These are phyloP conservation scores for Earliella scabrosa DNA, from an alignment of 1,284 basidiomycete species.

Conservation along the genomic window DNA sequence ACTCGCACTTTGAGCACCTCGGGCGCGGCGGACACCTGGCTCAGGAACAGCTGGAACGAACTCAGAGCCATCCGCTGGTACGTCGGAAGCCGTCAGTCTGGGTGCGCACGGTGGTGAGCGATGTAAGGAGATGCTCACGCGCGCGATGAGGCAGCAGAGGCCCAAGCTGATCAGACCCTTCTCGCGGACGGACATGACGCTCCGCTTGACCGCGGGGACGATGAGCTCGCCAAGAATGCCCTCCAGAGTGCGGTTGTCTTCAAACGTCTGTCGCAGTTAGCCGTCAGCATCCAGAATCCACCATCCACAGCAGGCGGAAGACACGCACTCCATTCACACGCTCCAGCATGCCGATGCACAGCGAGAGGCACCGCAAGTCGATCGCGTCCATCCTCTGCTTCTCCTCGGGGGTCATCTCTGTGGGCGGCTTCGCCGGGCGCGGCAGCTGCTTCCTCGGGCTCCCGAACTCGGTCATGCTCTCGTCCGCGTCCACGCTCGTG, in stretches of 20 bases:
- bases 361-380: constrained; percentile 83
- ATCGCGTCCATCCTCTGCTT: constrained; percentile 65
- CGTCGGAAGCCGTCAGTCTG: not conserved
- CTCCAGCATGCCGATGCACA: constrained; percentile 92
- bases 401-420: constrained; percentile 64
- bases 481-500: constrained; percentile 27
- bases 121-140: constrained; percentile 42
- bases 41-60: constrained; percentile 91
- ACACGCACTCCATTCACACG: constrained; percentile 79
- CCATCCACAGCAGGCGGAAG: not conserved
- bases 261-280: constrained; percentile 72
- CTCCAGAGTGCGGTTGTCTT: constrained; percentile 93
- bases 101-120: not conserved
- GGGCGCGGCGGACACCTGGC: constrained; percentile 81
- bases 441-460: constrained; percentile 33
- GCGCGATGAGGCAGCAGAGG: constrained; percentile 90
- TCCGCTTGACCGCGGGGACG: constrained; percentile 88
- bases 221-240: constrained; percentile 91
- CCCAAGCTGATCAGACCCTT: constrained; percentile 88
- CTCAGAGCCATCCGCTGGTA: constrained; percentile 90
- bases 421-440: constrained; percentile 43
- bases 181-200: constrained; percentile 84
- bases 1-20: constrained; percentile 82
- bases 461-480: constrained; percentile 40
- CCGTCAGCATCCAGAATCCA: constrained; percentile 7